A percentile compares a stretch with the other conserved stretches of the same genome.
These are phyloP conservation scores for Cucumis melo DNA, from an alignment of 306 rosid species.

Conservation along the genomic window DNA sequence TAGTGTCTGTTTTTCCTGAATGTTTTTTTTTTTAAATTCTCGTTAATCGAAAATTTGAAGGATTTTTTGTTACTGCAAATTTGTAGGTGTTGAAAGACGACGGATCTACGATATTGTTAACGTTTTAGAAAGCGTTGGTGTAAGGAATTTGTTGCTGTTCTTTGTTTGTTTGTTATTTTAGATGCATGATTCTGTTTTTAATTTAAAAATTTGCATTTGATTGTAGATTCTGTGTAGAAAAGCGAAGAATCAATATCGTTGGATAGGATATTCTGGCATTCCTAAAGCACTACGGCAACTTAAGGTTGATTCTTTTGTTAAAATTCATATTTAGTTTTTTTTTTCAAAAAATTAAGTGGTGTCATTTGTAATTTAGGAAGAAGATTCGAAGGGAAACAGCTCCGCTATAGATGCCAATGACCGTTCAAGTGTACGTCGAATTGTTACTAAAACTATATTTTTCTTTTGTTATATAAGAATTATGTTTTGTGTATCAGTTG, in stretches of 20 bases:
- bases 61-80: background rate
- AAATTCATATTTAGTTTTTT: background rate
- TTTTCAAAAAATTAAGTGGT: background rate
- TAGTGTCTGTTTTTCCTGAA: background rate
- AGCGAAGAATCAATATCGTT: conserved; percentile 78
- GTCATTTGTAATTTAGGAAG: conserved; percentile 34
- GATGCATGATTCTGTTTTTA: background rate
- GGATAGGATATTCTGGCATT: conserved; percentile 79
- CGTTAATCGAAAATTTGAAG: background rate
- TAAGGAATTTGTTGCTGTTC: conserved; percentile 2
- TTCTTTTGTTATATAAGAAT: background rate
- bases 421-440: conserved; percentile 27
- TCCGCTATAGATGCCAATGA: conserved; percentile 24
- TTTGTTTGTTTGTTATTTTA: background rate
- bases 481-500: background rate
- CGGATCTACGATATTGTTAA: conserved; percentile 91
- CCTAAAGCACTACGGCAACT: conserved; percentile 48
- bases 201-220: background rate
- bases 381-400: conserved; percentile 36
- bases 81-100: conserved; percentile 68
- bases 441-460: background rate
- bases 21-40: background rate
- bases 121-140: conserved; percentile 81
- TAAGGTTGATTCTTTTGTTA: conserved; percentile 24
- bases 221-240: conserved; percentile 33